These are phyloP conservation scores for Geranium incanum DNA, from an alignment of 441 rosid species.

Conservation along the genomic window DNA sequence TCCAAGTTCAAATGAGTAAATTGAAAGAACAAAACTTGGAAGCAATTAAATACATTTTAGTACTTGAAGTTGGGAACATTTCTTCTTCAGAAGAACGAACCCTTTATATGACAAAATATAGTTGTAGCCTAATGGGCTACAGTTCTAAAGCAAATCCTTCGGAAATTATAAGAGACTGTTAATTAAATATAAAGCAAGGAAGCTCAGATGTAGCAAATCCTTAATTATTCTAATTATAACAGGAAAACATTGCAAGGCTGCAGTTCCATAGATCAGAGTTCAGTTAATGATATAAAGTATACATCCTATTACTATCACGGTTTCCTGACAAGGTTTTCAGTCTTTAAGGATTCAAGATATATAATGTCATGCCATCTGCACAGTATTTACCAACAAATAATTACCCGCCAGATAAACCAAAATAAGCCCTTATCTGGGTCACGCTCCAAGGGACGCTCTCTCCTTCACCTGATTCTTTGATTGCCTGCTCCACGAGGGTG, in stretches of 20 bases:
- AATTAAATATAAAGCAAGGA: background rate
- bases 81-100: background rate
- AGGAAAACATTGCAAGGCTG: background rate
- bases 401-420: constrained; percentile 96
- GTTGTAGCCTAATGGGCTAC: background rate
- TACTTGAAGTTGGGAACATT: background rate
- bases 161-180: background rate
- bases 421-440: constrained; percentile 71
- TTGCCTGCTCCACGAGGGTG: constrained; percentile 73
- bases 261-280: background rate
- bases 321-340: background rate
- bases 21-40: background rate
- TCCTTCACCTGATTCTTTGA: constrained; percentile 72
- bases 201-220: background rate
- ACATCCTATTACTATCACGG: background rate
- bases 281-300: background rate
- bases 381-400: constrained; percentile 12
- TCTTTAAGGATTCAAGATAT: background rate
- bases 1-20: background rate
- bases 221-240: background rate
- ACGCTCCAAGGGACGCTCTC: constrained; percentile 72
- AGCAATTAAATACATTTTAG: background rate
- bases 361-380: constrained; percentile 1
- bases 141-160: background rate
- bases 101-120: background rate